These are phyloP conservation scores for Nemania sp. DNA, from an alignment of 2,329 filamentous ascomycete species.

Conservation along the genomic window DNA sequence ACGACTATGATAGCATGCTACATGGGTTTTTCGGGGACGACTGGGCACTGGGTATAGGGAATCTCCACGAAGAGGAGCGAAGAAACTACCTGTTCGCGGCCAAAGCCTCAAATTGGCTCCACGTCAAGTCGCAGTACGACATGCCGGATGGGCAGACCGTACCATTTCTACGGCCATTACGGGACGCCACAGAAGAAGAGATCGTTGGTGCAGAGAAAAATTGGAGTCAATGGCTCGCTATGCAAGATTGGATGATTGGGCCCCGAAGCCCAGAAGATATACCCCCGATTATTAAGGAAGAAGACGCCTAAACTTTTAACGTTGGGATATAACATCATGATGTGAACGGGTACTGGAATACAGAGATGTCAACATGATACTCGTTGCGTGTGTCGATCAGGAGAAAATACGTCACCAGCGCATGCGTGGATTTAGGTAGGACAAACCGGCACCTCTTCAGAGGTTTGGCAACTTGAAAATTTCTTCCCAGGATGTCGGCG, in stretches of 20 bases:
- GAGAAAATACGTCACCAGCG: background rate
- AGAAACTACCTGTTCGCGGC: slow-evolving; percentile 95
- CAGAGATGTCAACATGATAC: slow-evolving; percentile 4
- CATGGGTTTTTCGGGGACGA: slow-evolving; percentile 98
- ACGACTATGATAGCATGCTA: slow-evolving; percentile 86
- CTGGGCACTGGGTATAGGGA: slow-evolving; percentile 83
- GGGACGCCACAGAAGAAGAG: slow-evolving; percentile 80
- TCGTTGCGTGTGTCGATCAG: background rate
- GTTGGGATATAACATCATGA: background rate
- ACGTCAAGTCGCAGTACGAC: slow-evolving; percentile 91
- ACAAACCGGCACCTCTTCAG: background rate
- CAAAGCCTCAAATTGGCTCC: slow-evolving; percentile 90
- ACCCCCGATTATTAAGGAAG: slow-evolving; percentile 50
- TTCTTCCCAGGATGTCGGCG: background rate
- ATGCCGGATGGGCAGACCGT: slow-evolving; percentile 84
- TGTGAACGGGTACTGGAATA: slow-evolving; percentile 4
- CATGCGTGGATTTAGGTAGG: background rate
- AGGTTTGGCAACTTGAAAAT: background rate
- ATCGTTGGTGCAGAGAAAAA: slow-evolving; percentile 83
- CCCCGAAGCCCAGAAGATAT: slow-evolving; percentile 72
- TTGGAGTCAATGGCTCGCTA: slow-evolving; percentile 95
- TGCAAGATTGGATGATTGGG: slow-evolving; percentile 99
- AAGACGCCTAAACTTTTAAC: slow-evolving; percentile 42
- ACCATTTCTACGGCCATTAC: slow-evolving; percentile 88
- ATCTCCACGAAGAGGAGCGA: slow-evolving; percentile 87